Conservation (phyloP, 352 stramenopile species). For the Phytopythium montanum region DNA sequence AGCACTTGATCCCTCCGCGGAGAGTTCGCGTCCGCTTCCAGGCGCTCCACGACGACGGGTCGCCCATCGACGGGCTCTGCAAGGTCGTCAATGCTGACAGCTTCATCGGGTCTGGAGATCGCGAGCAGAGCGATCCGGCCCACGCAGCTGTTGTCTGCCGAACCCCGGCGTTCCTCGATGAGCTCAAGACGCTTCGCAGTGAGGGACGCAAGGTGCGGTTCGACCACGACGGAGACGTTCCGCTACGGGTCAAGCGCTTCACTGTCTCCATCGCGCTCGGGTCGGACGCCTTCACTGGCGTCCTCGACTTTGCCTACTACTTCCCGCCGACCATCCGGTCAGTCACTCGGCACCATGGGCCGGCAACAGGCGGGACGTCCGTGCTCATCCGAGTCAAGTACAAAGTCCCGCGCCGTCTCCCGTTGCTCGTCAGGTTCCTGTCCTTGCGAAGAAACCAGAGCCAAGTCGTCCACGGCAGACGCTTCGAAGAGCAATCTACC, state of each 20-base stretch:
- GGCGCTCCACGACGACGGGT: conserved; percentile 22
- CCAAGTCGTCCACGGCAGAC: conserved; percentile 15
- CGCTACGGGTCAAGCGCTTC: conserved; percentile 27
- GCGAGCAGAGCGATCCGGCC: neutral
- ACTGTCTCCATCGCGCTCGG: conserved; percentile 36
- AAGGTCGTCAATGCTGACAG: conserved; percentile 33
- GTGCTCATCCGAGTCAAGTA: conserved; percentile 70
- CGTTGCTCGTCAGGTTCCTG: conserved; percentile 53
- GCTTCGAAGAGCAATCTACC: neutral
- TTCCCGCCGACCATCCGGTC: conserved; percentile 55
- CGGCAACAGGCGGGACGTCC: conserved; percentile 47
- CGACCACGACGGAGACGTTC: conserved; percentile 9
- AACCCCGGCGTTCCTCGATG: conserved; percentile 51
- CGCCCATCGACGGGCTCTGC: conserved; percentile 15
- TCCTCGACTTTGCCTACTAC: conserved; percentile 46
- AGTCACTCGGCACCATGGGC: conserved; percentile 67
- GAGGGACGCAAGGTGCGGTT: conserved; percentile 3
- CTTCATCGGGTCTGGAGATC: neutral
- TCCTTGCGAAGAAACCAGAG: conserved; percentile 22
- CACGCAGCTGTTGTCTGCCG: conserved; percentile 29
- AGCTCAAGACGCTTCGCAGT: conserved; percentile 31
- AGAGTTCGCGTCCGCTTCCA: conserved; percentile 52
- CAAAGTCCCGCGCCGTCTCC: conserved; percentile 42
- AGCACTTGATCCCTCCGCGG: conserved; percentile 39
- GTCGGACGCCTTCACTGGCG: conserved; percentile 39